Conservation (phyloP, 23 red algal genomes). For the Gracilaria gracilis region DNA sequence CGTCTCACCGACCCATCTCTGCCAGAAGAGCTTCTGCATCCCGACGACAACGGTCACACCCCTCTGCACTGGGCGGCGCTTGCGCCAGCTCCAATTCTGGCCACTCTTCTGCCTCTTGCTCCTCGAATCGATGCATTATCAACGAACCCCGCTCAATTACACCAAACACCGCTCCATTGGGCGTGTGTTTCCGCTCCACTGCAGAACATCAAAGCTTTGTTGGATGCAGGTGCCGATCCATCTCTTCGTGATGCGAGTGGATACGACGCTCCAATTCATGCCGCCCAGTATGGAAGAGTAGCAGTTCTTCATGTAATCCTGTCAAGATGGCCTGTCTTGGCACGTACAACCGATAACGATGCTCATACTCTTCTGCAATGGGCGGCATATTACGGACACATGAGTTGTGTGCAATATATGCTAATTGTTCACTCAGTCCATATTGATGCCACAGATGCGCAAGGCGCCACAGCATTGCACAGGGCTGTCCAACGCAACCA, state of each 20-base stretch:
- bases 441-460: constrained; percentile 40
- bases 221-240: constrained; percentile 52
- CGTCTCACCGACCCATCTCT: constrained; percentile 22
- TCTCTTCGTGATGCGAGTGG: constrained; percentile 51
- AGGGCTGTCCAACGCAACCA: constrained; percentile 66
- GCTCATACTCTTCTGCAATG: constrained; percentile 72
- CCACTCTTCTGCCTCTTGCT: constrained; percentile 22
- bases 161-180: constrained; percentile 75
- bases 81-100: constrained; percentile 15
- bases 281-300: constrained; percentile 64
- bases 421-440: constrained; percentile 43
- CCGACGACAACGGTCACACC: constrained; percentile 14
- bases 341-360: constrained; percentile 42
- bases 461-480: constrained; percentile 79
- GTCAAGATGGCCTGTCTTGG: constrained; percentile 11
- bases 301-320: constrained; percentile 53
- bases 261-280: constrained; percentile 66
- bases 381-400: constrained; percentile 81
- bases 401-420: constrained; percentile 40
- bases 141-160: constrained; percentile 33
- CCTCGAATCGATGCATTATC: background rate
- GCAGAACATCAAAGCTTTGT: constrained; percentile 29
- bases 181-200: constrained; percentile 45
- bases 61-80: constrained; percentile 25
- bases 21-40: constrained; percentile 7